Percentiles rank a stretch among this genome's conserved stretches.
These are phyloP conservation scores for Tuber borchii DNA, from an alignment of 495 filamentous ascomycete genomes.

Conservation along the genomic window DNA sequence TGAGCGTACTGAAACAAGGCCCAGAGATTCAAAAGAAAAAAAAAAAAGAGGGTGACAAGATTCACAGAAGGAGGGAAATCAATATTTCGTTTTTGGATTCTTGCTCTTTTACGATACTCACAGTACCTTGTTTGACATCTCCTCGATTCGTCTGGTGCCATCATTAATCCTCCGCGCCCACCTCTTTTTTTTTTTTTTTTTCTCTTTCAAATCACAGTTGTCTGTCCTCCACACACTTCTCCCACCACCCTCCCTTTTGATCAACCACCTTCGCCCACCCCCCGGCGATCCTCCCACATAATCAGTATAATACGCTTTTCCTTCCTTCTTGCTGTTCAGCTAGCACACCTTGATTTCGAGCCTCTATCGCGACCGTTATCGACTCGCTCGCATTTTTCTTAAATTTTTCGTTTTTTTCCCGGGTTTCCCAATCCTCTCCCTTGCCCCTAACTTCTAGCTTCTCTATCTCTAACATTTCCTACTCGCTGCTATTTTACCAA, in stretches of 20 bases:
- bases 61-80: background rate
- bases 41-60: background rate
- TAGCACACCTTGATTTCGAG: constrained; percentile 22
- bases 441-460: constrained; percentile 13
- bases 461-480: constrained; percentile 7
- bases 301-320: constrained; percentile 15
- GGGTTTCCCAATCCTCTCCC: constrained; percentile 18
- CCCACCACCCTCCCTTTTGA: background rate
- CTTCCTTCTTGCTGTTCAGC: constrained; percentile 22
- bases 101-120: background rate
- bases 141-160: constrained; percentile 4
- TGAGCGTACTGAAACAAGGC: background rate
- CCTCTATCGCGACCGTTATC: constrained; percentile 35
- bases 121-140: constrained; percentile 5
- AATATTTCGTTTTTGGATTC: constrained; percentile 3
- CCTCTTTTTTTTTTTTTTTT: background rate
- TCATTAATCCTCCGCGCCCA: constrained; percentile 6
- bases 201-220: background rate
- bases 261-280: constrained; percentile 18
- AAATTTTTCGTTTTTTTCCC: constrained; percentile 16
- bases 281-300: constrained; percentile 27
- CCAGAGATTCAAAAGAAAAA: background rate
- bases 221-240: background rate
- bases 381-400: constrained; percentile 41
- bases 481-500: background rate